Conservation (phyloP, 495 filamentous ascomycete species). For the Daldinia bambusicola region DNA sequence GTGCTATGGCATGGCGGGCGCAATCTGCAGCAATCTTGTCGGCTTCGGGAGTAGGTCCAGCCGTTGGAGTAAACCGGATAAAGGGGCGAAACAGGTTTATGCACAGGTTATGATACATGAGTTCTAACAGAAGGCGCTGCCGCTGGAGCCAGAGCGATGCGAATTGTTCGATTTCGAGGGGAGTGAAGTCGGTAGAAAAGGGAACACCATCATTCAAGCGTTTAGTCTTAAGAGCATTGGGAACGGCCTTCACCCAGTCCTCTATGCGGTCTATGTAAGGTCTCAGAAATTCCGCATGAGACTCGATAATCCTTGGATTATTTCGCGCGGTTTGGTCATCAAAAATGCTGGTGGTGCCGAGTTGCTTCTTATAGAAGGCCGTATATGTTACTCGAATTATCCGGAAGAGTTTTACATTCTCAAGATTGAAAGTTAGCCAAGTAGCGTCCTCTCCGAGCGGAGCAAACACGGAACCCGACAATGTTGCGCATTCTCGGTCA, state of each 20-base stretch:
- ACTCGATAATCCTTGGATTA: constrained; percentile 41
- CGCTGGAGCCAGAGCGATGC: constrained; percentile 56
- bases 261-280: constrained; percentile 44
- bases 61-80: constrained; percentile 50
- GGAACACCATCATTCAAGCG: constrained; percentile 51
- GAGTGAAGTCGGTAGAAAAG: constrained; percentile 55
- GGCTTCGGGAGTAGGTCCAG: constrained; percentile 28
- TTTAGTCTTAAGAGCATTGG: constrained; percentile 51
- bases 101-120: constrained; percentile 60
- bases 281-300: constrained; percentile 46
- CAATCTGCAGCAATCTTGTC: constrained; percentile 52
- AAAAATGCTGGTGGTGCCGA: constrained; percentile 16
- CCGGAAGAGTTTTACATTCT: constrained; percentile 53
- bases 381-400: constrained; percentile 52
- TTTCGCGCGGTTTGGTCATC: constrained; percentile 40
- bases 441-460: constrained; percentile 43
- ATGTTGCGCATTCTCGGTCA: constrained; percentile 41
- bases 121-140: constrained; percentile 63
- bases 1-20: constrained; percentile 59
- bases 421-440: constrained; percentile 50
- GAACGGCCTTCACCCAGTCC: constrained; percentile 56
- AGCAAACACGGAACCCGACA: constrained; percentile 52
- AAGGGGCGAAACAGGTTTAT: constrained; percentile 62
- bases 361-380: constrained; percentile 48
- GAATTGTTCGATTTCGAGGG: constrained; percentile 54